These are phyloP conservation scores for Polytrichum commune DNA, from an alignment of 225 moss, liverwort and hornwort genomes.

Conservation along the genomic window DNA sequence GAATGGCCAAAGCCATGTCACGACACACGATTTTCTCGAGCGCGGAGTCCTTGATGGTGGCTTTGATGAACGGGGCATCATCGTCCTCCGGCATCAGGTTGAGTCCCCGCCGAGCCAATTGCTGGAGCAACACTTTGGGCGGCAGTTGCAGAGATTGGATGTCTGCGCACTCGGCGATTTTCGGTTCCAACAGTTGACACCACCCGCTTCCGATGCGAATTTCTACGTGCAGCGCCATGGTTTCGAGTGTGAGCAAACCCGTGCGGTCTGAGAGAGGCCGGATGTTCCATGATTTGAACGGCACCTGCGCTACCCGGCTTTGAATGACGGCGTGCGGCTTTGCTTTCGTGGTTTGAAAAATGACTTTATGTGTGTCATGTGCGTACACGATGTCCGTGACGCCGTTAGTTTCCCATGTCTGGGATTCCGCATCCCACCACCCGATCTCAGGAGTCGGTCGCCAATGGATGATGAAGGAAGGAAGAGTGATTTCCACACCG, in stretches of 20 bases:
- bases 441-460: conserved; percentile 75
- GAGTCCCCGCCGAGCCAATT: conserved; percentile 78
- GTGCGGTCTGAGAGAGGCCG: conserved; percentile 61
- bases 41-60: conserved; percentile 49
- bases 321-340: conserved; percentile 74
- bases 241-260: conserved; percentile 67
- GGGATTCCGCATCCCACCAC: conserved; percentile 89
- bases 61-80: conserved; percentile 58
- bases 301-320: conserved; percentile 77
- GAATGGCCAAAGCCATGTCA: conserved; percentile 70
- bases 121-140: conserved; percentile 87
- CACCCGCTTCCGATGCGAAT: conserved; percentile 83
- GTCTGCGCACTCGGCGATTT: conserved; percentile 51
- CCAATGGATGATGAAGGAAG: conserved; percentile 68
- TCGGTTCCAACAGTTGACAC: conserved; percentile 73
- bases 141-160: conserved; percentile 61
- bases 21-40: conserved; percentile 65
- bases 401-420: conserved; percentile 86
- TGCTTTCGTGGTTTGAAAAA: conserved; percentile 80
- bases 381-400: conserved; percentile 68
- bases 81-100: conserved; percentile 80
- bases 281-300: conserved; percentile 78
- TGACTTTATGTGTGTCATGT: conserved; percentile 51
- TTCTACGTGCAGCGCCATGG: conserved; percentile 47
- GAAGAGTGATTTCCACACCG: conserved; percentile 58